These are phyloP conservation scores for Citrus reticulata DNA, from an alignment of 345 rosid species.

Conservation along the genomic window DNA sequence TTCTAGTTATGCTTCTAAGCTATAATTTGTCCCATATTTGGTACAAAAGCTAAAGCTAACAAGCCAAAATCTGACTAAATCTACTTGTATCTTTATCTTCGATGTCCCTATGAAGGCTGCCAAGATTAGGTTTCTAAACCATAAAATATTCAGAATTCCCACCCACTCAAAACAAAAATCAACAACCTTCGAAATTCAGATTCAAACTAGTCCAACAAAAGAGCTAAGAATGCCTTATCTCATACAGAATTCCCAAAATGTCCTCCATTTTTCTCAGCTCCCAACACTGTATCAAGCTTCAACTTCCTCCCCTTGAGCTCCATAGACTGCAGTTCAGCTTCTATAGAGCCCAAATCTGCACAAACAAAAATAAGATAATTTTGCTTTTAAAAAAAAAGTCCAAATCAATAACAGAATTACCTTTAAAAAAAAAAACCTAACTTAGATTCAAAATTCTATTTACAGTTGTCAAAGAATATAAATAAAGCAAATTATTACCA, in stretches of 20 bases:
- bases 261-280: conserved; percentile 2
- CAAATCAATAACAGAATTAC: background rate
- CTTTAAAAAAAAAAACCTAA: background rate
- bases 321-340: conserved; percentile 24
- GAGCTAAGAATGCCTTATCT: conserved; percentile 7
- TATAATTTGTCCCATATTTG: conserved; percentile 24
- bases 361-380: background rate
- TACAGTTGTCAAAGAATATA: background rate
- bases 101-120: conserved; percentile 13
- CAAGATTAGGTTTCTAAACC: conserved; percentile 11
- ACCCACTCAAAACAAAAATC: conserved; percentile 18
- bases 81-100: background rate
- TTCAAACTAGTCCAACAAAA: conserved; percentile 5
- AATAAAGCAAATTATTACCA: background rate
- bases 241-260: conserved; percentile 11
- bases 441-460: background rate
- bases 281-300: conserved; percentile 19
- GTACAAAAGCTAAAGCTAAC: background rate
- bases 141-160: background rate
- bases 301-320: conserved; percentile 19
- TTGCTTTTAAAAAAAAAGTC: background rate
- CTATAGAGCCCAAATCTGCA: conserved; percentile 39
- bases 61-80: background rate
- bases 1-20: conserved; percentile 17
- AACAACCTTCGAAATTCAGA: conserved; percentile 11